Base-by-base conservation (phyloP, 2,329 filamentous ascomycete species). In the Corinectria fuckeliana region DNA sequence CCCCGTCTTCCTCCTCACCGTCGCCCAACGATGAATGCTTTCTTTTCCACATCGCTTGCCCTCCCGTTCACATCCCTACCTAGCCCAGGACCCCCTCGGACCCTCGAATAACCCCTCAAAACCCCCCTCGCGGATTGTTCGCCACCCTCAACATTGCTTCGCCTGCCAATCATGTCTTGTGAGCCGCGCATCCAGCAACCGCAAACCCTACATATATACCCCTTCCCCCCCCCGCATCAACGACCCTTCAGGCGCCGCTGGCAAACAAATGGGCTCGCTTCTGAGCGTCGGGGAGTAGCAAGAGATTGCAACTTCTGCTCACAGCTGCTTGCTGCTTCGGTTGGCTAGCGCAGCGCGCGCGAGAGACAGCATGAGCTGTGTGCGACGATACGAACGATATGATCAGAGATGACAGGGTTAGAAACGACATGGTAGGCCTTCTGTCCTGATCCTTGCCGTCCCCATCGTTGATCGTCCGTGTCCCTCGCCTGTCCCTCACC, bases 261-360 rank as follows among this genome's bases (percentile, higher is more conserved):
- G 39, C 58, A 66, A 65, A 58, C 63, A 63, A 62, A 66, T 62
- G 50, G 63, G 55, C 61, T 65, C 49, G 42, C 57, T 64, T 62
- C 62, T 56, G 56, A 55, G 14, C 48, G 50, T 36, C 64, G 58
- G 51, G 62, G 52, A 21, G 48, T 61, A 45, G 51, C 52, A 53
- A 55, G 55, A 36, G 32, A 55, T 56, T 49, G 49, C 28, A 42
- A 16, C 38, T 34, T 42, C 30, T 39, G 34, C 36, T 45, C 65
- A 62, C 51, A 59, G 50, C 48, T 26, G 11, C 53, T 48, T 30
- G 11, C 50, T 50, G 21, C 36, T 18, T 53, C 25, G 32, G 36
- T 51, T 50, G 32, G 36, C 50, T 10, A 44, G 23, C 30, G 23
- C n/a, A 30, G 41, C 21, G 39, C 32, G 42, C 30, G 41, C 25